A percentile compares a stretch with the other conserved stretches of the same genome.
phyloP scores from a whole-genome alignment of 768 basidiomycete species.

The Sporobolomyces pararoseus region DNA sequence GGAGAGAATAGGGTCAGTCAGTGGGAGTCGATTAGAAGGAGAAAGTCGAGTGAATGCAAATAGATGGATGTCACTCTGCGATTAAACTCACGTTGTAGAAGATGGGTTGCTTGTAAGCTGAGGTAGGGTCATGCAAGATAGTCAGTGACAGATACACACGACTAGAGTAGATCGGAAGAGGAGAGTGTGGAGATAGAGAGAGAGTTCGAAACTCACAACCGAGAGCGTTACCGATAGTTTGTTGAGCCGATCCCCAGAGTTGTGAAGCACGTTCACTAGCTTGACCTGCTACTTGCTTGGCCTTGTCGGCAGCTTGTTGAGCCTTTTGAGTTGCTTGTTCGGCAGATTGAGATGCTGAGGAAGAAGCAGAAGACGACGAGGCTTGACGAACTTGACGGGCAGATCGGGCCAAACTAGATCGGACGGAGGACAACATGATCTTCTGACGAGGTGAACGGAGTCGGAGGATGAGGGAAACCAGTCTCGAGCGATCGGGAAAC shows the following conservation, averaged over 20 bases:
- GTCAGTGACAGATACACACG: too few relatives aligned
- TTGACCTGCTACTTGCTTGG: conserved; percentile 50
- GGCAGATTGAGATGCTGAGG: conserved; percentile 1
- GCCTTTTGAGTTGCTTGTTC: conserved; percentile 39
- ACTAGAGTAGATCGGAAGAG: background rate
- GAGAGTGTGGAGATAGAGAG: background rate
- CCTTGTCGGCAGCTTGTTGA: conserved; percentile 21
- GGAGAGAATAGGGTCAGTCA: background rate
- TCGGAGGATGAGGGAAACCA: background rate
- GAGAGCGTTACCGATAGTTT: conserved; percentile 57
- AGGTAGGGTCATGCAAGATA: too few relatives aligned
- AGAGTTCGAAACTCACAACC: conserved; percentile 50
- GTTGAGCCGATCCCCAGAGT: conserved; percentile 21
- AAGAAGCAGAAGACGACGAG: conserved; percentile 14
- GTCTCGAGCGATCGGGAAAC: background rate
- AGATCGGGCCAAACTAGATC: conserved; percentile 11
- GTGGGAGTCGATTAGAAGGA: too few relatives aligned
- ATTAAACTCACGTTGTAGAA: conserved; percentile 62
- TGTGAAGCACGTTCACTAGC: conserved; percentile 45
- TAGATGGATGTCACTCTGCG: too few relatives aligned
- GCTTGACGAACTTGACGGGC: conserved; percentile 22
- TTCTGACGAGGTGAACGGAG: background rate
- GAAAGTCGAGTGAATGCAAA: too few relatives aligned
- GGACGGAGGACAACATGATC: conserved; percentile 17
- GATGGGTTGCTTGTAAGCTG: conserved; percentile 72